A percentile compares a stretch with the other conserved stretches of the same genome.
Evolutionary conservation across 352 stramenopile species (phyloP).

Genomic region (Globisporangium viniferum): DNA sequence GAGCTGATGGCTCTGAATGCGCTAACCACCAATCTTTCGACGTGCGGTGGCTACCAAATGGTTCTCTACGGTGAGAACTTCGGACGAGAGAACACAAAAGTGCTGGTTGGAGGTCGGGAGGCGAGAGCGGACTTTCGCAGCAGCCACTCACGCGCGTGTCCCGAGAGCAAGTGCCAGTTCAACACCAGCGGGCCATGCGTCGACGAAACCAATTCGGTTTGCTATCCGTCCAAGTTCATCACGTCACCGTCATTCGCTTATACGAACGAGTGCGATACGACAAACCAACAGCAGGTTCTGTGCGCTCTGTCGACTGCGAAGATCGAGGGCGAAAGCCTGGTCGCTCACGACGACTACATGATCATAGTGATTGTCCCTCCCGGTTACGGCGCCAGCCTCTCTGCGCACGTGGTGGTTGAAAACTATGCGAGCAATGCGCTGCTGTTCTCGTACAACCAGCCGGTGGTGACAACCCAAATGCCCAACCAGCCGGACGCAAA

Average conservation of each 20-base stretch:
- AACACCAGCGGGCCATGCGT: conserved; percentile 52
- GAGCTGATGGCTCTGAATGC: conserved; percentile 36
- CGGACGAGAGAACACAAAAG: conserved; percentile 30
- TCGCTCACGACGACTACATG: conserved; percentile 43
- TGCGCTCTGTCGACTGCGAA: conserved; percentile 19
- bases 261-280: conserved; percentile 24
- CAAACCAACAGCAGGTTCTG: conserved; percentile 25
- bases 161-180: conserved; percentile 29
- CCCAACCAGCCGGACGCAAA: conserved; percentile 66
- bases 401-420: conserved; percentile 48
- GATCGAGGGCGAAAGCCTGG: conserved; percentile 30
- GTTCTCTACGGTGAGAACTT: conserved; percentile 67
- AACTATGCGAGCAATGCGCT: conserved; percentile 48
- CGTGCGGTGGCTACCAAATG: conserved; percentile 55
- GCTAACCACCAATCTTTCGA: conserved; percentile 52
- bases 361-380: conserved; percentile 43
- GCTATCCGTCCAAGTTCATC: conserved; percentile 45
- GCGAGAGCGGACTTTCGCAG: conserved; percentile 43
- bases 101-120: conserved; percentile 55
- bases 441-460: conserved; percentile 56
- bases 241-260: conserved; percentile 32
- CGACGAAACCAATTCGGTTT: conserved; percentile 38
- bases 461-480: conserved; percentile 51
- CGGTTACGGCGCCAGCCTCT: conserved; percentile 40
- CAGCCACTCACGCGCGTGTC: conserved; percentile 36